phyloP scores from a whole-genome alignment of 257 asterid genomes.

The Anisodus acutangulus region DNA sequence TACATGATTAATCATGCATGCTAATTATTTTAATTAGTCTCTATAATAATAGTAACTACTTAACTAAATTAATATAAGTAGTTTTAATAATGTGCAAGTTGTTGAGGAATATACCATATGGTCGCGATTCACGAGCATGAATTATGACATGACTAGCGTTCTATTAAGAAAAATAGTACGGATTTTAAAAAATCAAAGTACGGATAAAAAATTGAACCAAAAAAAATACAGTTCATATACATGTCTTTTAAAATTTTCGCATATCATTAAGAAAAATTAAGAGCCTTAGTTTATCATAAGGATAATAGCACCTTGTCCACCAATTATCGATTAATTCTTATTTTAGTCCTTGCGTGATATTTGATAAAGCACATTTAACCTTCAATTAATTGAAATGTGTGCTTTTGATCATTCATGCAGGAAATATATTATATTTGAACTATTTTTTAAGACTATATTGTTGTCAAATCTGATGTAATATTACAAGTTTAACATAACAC shows the following conservation, averaged over 20 bases:
- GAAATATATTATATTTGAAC: too few relatives aligned
- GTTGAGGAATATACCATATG: slow-evolving; percentile 18
- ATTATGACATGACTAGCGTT: neutral
- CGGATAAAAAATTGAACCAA: neutral
- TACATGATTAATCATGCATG: slow-evolving; percentile 20
- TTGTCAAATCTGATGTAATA: too few relatives aligned
- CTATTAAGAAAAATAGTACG: neutral
- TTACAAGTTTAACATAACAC: too few relatives aligned
- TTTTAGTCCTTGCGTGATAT: neutral
- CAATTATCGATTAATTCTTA: neutral
- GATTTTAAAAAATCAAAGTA: neutral
- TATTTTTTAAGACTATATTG: too few relatives aligned
- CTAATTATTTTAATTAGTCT: neutral
- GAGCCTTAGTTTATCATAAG: too few relatives aligned
- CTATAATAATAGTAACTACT: neutral
- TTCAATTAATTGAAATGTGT: neutral
- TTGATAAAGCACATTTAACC: neutral
- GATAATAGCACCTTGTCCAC: too few relatives aligned
- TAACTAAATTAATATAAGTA: neutral
- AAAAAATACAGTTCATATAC: too few relatives aligned
- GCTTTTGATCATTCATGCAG: neutral
- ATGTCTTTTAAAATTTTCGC: too few relatives aligned
- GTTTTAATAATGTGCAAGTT: neutral
- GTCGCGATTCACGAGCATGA: neutral
- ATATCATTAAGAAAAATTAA: too few relatives aligned